Evolutionary conservation across 2,329 filamentous ascomycete species (phyloP).

Genomic region (Phyllosticta paracitricarpa): DNA sequence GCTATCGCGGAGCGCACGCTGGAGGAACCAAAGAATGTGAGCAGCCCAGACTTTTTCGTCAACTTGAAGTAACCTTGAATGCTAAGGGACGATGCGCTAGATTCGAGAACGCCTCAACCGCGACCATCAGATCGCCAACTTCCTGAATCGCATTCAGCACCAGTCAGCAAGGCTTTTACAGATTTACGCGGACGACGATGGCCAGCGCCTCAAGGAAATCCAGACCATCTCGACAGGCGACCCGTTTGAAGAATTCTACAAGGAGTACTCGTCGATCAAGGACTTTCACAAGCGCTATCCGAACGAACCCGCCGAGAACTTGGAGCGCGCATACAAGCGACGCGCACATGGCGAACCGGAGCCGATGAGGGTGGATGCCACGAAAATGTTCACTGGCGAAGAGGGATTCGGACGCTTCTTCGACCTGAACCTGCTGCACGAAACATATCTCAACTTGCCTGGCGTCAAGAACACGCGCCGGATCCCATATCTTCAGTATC

Average conservation of each 20-base stretch:
- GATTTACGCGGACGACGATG: constrained; percentile 74
- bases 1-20: constrained; percentile 80
- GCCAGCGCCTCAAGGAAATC: constrained; percentile 65
- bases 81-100: constrained; percentile 35
- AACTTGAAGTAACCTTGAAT: constrained; percentile 3
- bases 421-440: constrained; percentile 74
- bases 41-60: constrained; percentile 22
- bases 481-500: constrained; percentile 81
- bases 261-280: constrained; percentile 69
- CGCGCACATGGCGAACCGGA: constrained; percentile 54
- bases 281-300: constrained; percentile 85
- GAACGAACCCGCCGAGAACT: constrained; percentile 88
- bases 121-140: constrained; percentile 83
- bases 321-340: constrained; percentile 82
- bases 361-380: constrained; percentile 57
- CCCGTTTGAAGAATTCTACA: constrained; percentile 84
- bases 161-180: constrained; percentile 73
- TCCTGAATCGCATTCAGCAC: constrained; percentile 76
- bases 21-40: constrained; percentile 80
- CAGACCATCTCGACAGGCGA: constrained; percentile 77
- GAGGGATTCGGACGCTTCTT: constrained; percentile 90
- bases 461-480: constrained; percentile 58
- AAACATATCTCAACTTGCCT: constrained; percentile 81
- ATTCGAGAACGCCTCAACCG: constrained; percentile 80
- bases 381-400: constrained; percentile 90